These are phyloP conservation scores for Saccharomycopsis vini DNA, from an alignment of 805 yeast species.

Conservation along the genomic window DNA sequence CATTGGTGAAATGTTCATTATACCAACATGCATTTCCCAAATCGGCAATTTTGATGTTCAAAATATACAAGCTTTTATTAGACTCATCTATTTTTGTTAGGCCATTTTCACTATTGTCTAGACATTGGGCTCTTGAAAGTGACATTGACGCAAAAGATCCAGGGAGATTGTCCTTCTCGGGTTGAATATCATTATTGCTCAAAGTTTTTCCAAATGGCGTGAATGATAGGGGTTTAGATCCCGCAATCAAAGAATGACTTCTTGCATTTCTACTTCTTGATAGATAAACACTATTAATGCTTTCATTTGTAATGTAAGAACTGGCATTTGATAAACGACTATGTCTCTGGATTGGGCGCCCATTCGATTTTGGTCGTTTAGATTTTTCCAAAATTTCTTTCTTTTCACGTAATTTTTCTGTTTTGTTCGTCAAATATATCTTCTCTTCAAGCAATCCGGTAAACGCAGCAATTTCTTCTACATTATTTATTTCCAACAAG, in stretches of 20 bases:
- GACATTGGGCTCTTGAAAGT: background rate
- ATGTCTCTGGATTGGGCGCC: background rate
- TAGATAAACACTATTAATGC: background rate
- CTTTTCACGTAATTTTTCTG: slow-evolving; percentile 22
- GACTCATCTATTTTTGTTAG: slow-evolving; percentile 7
- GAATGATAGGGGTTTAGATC: slow-evolving; percentile 88
- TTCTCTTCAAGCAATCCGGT: slow-evolving; percentile 29
- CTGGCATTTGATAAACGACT: background rate
- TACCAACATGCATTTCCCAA: slow-evolving; percentile 64
- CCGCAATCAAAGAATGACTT: slow-evolving; percentile 48
- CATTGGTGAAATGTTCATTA: slow-evolving; percentile 54
- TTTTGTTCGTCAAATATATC: slow-evolving; percentile 9
- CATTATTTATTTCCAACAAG: slow-evolving; percentile 44
- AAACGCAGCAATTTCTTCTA: slow-evolving; percentile 37
- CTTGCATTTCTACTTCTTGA: slow-evolving; percentile 1
- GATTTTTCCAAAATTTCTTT: background rate
- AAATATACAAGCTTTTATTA: slow-evolving; percentile 1
- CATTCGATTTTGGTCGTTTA: no score
- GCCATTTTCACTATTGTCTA: background rate
- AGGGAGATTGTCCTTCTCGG: slow-evolving; percentile 1
- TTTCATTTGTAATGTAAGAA: background rate
- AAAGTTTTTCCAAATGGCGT: slow-evolving; percentile 47
- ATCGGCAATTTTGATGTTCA: slow-evolving; percentile 52
- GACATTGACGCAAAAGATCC: slow-evolving; percentile 15
- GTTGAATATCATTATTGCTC: background rate